These are phyloP conservation scores for Colletotrichum liaoningense DNA, from an alignment of 2,329 filamentous ascomycete genomes.

Conservation along the genomic window DNA sequence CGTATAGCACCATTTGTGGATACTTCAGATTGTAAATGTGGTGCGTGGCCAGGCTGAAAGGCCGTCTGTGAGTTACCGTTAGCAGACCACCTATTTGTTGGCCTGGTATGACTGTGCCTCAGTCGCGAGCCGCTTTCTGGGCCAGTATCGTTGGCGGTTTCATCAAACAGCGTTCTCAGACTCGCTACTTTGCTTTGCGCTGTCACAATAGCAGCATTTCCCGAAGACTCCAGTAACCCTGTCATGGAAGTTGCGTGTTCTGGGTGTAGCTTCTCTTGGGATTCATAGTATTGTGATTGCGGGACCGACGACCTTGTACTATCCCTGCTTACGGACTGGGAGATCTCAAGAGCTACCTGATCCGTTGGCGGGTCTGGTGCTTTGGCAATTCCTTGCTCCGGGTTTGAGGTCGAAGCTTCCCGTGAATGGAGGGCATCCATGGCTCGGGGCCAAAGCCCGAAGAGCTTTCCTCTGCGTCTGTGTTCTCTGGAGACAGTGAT, in stretches of 20 bases:
- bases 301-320: not conserved
- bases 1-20: not conserved
- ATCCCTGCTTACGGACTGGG: not conserved
- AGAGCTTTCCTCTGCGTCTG: not conserved
- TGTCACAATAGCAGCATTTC: too few species aligned
- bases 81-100: not conserved
- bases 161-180: not conserved
- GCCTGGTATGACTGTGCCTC: slow-evolving; percentile 5
- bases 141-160: not conserved
- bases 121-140: not conserved
- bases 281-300: not conserved
- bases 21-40: not conserved
- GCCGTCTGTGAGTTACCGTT: too few species aligned
- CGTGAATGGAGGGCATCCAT: not conserved
- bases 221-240: not conserved
- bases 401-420: not conserved
- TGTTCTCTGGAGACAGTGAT: not conserved
- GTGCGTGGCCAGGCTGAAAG: not conserved
- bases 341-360: not conserved
- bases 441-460: not conserved
- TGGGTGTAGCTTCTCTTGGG: not conserved
- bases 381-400: not conserved
- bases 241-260: not conserved
- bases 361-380: not conserved
- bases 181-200: not conserved